Percentiles rank a stretch among this genome's conserved stretches.
phyloP scores from a whole-genome alignment of 352 stramenopile species.

The Plasmopara viticola region DNA sequence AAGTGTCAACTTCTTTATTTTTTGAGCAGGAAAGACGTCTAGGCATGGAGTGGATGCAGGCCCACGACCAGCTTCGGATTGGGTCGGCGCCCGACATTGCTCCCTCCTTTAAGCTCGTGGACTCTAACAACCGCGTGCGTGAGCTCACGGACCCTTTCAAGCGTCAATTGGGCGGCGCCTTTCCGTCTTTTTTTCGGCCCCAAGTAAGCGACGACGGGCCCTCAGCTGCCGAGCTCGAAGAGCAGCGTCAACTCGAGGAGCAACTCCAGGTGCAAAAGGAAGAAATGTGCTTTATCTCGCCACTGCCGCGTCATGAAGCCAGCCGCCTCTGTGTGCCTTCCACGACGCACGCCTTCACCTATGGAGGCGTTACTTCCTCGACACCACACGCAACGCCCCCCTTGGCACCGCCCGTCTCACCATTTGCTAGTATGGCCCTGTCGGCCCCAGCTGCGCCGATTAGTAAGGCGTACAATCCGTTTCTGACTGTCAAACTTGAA shows the following conservation, averaged over 20 bases:
- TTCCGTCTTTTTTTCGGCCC: conserved; percentile 17
- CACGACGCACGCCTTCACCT: conserved; percentile 52
- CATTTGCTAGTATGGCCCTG: conserved; percentile 63
- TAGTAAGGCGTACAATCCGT: conserved; percentile 51
- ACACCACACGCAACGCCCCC: conserved; percentile 41
- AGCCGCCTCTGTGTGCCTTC: conserved; percentile 14
- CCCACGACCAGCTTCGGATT: conserved; percentile 28
- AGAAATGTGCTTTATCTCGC: conserved; percentile 74
- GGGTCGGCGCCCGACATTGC: conserved; percentile 18
- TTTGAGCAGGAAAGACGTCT: conserved; percentile 1
- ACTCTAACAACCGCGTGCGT: conserved; percentile 65
- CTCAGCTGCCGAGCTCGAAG: conserved; percentile 46
- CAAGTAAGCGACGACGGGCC: conserved; percentile 34
- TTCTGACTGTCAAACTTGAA: conserved; percentile 47
- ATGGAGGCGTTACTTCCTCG: conserved; percentile 44
- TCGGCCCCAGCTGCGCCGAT: conserved; percentile 54
- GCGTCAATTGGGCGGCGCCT: conserved; percentile 16
- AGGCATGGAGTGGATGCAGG: conserved; percentile 56
- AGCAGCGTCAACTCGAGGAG: conserved; percentile 63
- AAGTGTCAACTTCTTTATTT: conserved; percentile 4
- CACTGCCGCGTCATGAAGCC: conserved; percentile 33
- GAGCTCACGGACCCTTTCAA: conserved; percentile 51
- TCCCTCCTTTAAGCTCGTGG: conserved; percentile 64
- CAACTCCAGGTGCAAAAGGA: conserved; percentile 69
- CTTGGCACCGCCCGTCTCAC: conserved; percentile 53